Conservation (phyloP, 306 rosid genomes). For the Prunus mira region DNA sequence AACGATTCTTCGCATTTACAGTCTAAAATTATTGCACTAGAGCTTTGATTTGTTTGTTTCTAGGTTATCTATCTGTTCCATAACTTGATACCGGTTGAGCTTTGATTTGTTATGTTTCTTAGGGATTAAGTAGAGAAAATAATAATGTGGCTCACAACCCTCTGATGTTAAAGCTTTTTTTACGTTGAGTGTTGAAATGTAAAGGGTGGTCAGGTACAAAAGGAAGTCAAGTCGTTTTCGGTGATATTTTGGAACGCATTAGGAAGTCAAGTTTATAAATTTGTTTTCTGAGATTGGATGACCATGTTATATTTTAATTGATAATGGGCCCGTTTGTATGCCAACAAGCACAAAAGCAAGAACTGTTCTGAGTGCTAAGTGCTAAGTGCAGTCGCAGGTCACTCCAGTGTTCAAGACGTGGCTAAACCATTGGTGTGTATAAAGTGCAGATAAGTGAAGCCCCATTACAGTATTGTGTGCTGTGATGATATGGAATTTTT, state of each 20-base stretch:
- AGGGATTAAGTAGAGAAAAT: no score
- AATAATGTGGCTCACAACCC: background rate
- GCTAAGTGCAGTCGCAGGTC: conserved; percentile 24
- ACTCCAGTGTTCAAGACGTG: conserved; percentile 15
- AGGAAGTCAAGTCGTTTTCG: background rate
- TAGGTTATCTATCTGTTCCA: background rate
- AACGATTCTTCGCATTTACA: background rate
- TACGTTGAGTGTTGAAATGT: background rate
- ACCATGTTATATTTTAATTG: background rate
- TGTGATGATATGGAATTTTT: conserved; percentile 31
- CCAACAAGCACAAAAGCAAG: background rate
- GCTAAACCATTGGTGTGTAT: conserved; percentile 30
- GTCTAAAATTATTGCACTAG: background rate
- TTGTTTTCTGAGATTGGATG: background rate
- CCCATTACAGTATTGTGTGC: conserved; percentile 29
- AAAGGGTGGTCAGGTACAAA: background rate
- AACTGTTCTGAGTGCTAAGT: conserved; percentile 22
- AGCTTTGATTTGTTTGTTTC: background rate
- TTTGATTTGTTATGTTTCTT: no score
- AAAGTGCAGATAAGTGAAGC: conserved; percentile 37
- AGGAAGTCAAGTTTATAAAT: background rate
- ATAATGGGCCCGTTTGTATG: background rate
- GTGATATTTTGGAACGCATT: background rate
- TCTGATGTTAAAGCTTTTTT: background rate
- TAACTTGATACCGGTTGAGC: background rate